Base-by-base conservation (phyloP, 2,329 filamentous ascomycete species). In the Ophiostoma sp. region DNA sequence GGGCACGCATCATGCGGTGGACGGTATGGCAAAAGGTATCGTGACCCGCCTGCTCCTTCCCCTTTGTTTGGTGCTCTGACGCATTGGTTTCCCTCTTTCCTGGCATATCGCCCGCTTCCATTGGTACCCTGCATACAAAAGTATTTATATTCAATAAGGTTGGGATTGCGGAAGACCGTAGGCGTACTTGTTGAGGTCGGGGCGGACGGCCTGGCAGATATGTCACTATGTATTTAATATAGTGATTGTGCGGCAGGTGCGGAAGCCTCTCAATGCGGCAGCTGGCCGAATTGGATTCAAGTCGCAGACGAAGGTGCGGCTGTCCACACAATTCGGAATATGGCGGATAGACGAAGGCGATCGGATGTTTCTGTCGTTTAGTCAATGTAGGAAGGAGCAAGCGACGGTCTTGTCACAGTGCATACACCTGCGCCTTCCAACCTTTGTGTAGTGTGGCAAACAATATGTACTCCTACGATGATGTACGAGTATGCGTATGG, bases 1-100 rank as follows among this genome's bases (percentile, higher is more conserved):
- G 45, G 45, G 7, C 49, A 55, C 27, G 49, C 49, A 55, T 55
- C 49, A 55, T 55, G 49, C n/a, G n/a, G 49, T 55, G 49, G 18
- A 27, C 12, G n/a, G 6, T 52, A 52, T 47, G 45, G 5, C 49
- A 55, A n/a, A 9, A 55, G 14, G 18, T 27, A 27, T 55, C 8
- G 49, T 55, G 49, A 55, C 49, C 14, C 27, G 27, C 27, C 27
- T 27, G 27, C 27, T 27, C 27, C 27, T 27, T 27, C 27, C 27
- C 27, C 27, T 27, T 27, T 27, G 27, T 27, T 27, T 27, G 27
- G 27, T 27, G 27, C 27, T 27, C 27, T 27, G 27, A 27, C 27
- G 27, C 27, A 27, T 27, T 27, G 27, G 1, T 27, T 27, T 27
- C 2, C 27, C 27, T 27, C 27, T 27, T 27, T 27, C 27, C 27